phyloP scores from a whole-genome alignment of 805 yeast genomes.

The Ogataea saltuana region DNA sequence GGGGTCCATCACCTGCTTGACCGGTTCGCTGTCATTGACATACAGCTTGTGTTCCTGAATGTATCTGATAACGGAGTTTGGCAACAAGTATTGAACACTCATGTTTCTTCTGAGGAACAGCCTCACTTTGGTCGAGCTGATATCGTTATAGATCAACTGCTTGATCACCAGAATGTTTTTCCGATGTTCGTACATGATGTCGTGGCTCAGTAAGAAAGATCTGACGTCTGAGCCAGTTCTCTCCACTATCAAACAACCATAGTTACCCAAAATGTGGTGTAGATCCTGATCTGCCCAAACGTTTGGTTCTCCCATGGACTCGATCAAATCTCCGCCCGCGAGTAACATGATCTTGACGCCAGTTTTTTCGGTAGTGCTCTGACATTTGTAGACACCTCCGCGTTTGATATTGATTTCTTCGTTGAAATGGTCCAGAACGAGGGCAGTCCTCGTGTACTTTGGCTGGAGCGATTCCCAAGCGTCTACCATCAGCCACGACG shows the following conservation, averaged over 20 bases:
- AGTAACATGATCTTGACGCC: slow-evolving; percentile 94
- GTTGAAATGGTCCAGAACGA: slow-evolving; percentile 94
- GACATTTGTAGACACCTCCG: slow-evolving; percentile 73
- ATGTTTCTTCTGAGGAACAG: slow-evolving; percentile 90
- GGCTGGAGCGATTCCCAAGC: slow-evolving; percentile 98
- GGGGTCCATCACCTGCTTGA: slow-evolving; percentile 70
- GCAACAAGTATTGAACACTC: slow-evolving; percentile 93
- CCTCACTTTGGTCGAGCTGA: slow-evolving; percentile 91
- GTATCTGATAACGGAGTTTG: slow-evolving; percentile 91
- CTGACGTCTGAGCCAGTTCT: slow-evolving; percentile 96
- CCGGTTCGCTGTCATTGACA: slow-evolving; percentile 87
- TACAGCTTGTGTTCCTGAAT: slow-evolving; percentile 91
- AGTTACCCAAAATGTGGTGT: slow-evolving; percentile 91
- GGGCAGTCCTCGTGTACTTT: slow-evolving; percentile 88
- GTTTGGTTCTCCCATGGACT: slow-evolving; percentile 99
- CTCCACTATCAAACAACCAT: slow-evolving; percentile 96
- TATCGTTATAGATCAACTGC: slow-evolving; percentile 95
- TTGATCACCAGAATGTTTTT: slow-evolving; percentile 91
- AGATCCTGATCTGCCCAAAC: slow-evolving; percentile 98
- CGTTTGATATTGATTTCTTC: slow-evolving; percentile 89
- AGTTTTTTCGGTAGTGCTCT: slow-evolving; percentile 47
- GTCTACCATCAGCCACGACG: slow-evolving; percentile 98
- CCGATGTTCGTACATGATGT: slow-evolving; percentile 95
- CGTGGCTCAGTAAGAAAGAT: slow-evolving; percentile 87
- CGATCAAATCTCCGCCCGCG: slow-evolving; percentile 97